These are phyloP conservation scores for Tetrastigma voinierianum DNA, from an alignment of 164 flowering plant genomes.

Conservation along the genomic window DNA sequence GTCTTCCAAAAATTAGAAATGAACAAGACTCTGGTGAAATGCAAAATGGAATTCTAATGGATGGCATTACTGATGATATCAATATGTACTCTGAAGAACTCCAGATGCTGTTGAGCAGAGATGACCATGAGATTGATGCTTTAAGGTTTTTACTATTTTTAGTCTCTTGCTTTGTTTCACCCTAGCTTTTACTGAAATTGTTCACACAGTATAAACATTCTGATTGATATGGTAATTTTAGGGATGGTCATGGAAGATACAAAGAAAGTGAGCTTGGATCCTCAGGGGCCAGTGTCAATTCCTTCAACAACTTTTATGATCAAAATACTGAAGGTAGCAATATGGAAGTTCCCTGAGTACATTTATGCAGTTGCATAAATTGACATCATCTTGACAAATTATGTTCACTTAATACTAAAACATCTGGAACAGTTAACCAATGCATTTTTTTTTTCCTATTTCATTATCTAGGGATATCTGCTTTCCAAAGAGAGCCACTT, in stretches of 20 bases:
- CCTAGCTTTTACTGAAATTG: not conserved
- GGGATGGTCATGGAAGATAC: slow-evolving; percentile 8
- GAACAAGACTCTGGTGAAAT: slow-evolving; percentile 18
- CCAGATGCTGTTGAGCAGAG: slow-evolving; percentile 14
- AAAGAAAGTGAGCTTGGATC: slow-evolving; percentile 20
- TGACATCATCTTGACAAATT: not conserved
- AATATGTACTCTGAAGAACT: slow-evolving; percentile 31
- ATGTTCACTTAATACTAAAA: not conserved
- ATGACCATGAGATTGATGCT: slow-evolving; percentile 21
- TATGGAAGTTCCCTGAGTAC: not conserved
- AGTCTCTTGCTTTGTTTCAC: slow-evolving; percentile 1
- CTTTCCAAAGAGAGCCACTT: slow-evolving; percentile 61
- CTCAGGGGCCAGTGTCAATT: slow-evolving; percentile 11
- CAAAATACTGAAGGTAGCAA: slow-evolving; percentile 41
- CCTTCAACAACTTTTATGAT: slow-evolving; percentile 15
- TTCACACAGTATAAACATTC: not conserved
- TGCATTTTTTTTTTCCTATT: slow-evolving; percentile 7
- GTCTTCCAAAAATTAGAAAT: slow-evolving; percentile 13
- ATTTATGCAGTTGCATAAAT: not conserved
- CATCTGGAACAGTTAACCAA: not conserved
- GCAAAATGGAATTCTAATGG: slow-evolving; percentile 15
- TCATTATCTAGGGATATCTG: slow-evolving; percentile 31
- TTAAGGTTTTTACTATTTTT: slow-evolving; percentile 31
- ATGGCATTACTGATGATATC: slow-evolving; percentile 20
- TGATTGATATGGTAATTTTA: slow-evolving; percentile 4